Conservation (phyloP, 805 yeast genomes). For the Isabelozyma heimii region DNA sequence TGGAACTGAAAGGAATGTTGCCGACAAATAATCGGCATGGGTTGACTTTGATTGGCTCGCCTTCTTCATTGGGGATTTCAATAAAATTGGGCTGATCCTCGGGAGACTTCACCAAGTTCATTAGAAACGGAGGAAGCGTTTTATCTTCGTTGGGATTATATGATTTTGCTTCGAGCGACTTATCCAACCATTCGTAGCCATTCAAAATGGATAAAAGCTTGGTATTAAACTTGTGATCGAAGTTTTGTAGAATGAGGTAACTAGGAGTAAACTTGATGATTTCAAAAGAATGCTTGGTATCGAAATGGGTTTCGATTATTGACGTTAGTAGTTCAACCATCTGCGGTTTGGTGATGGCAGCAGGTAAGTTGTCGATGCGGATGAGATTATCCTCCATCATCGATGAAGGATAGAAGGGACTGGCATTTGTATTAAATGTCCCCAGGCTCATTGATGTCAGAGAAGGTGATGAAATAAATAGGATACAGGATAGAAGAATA, state of each 20-base stretch:
- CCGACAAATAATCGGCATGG: conserved; percentile 51
- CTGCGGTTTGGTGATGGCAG: conserved; percentile 6
- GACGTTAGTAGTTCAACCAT: conserved; percentile 13
- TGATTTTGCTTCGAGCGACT: conserved; percentile 6
- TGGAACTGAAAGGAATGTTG: conserved; percentile 50
- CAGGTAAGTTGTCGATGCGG: conserved; percentile 11
- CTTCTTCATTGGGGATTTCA: conserved; percentile 19
- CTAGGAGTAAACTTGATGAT: neutral
- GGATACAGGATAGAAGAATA: neutral
- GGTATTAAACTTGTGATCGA: neutral
- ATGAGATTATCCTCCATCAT: conserved; percentile 1
- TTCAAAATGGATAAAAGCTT: conserved; percentile 14
- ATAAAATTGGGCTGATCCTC: conserved; percentile 7
- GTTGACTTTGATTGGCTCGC: conserved; percentile 33
- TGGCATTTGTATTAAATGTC: conserved; percentile 17
- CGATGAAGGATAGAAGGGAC: conserved; percentile 15
- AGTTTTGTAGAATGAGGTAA: neutral
- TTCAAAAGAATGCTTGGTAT: neutral
- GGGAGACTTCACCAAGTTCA: neutral
- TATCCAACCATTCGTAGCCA: conserved; percentile 23
- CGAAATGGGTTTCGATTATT: conserved; percentile 10
- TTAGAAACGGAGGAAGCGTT: conserved; percentile 1
- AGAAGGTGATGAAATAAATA: too few species aligned
- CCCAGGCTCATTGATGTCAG: neutral
- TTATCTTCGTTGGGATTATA: neutral